Evolutionary conservation across 1,284 basidiomycete genomes (phyloP).

Genomic region (Irpex sp.): DNA sequence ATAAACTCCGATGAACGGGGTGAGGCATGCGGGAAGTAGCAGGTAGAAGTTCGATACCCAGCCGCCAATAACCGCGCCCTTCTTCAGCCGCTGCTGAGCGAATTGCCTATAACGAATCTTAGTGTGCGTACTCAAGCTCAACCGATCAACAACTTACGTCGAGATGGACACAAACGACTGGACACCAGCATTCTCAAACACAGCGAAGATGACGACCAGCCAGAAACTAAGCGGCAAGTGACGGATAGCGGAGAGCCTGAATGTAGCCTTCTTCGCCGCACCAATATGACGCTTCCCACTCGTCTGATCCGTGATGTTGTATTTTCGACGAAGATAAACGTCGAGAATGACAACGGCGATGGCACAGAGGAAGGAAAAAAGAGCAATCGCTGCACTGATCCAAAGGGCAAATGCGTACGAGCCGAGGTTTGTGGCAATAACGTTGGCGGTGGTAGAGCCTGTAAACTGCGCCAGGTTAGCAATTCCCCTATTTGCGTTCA

Average conservation of each 20-base stretch:
- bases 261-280: slow-evolving; percentile 23
- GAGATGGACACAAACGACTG: slow-evolving; percentile 42
- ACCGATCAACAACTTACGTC: slow-evolving; percentile 25
- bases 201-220: slow-evolving; percentile 36
- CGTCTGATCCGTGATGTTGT: slow-evolving; percentile 35
- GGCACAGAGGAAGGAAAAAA: slow-evolving; percentile 37
- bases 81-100: slow-evolving; percentile 38
- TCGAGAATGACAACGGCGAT: slow-evolving; percentile 34
- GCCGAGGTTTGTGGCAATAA: slow-evolving; percentile 35
- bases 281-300: slow-evolving; percentile 28
- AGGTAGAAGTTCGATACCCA: slow-evolving; percentile 46
- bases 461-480: slow-evolving; percentile 40
- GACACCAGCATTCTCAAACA: slow-evolving; percentile 42
- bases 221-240: slow-evolving; percentile 37
- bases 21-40: slow-evolving; percentile 36
- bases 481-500: slow-evolving; percentile 25
- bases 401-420: slow-evolving; percentile 39
- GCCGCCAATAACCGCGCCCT: slow-evolving; percentile 41
- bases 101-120: slow-evolving; percentile 27
- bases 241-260: slow-evolving; percentile 30
- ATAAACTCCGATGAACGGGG: slow-evolving; percentile 39
- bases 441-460: slow-evolving; percentile 33
- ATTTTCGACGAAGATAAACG: slow-evolving; percentile 31
- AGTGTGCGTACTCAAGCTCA: slow-evolving; percentile 7
- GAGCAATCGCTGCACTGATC: slow-evolving; percentile 36